Conservation (phyloP, 805 yeast genomes). For the Candida khao-thaluensis region DNA sequence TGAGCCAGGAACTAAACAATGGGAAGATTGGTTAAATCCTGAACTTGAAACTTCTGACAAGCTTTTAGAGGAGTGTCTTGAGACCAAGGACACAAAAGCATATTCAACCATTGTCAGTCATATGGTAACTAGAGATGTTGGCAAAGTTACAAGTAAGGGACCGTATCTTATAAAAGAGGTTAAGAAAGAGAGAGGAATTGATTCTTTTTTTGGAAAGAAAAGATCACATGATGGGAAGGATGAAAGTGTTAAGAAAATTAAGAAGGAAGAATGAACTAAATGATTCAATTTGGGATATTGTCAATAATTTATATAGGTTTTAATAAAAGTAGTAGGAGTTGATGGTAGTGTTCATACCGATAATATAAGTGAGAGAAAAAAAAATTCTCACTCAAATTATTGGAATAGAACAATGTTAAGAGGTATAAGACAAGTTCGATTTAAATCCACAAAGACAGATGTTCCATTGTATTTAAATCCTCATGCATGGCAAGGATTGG, state of each 20-base stretch:
- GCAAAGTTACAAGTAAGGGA: slow-evolving; percentile 54
- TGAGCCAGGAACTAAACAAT: slow-evolving; percentile 54
- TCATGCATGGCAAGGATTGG: slow-evolving; percentile 66
- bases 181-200: slow-evolving; percentile 18
- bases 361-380: neutral
- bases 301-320: no score
- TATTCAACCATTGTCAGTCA: slow-evolving; percentile 46
- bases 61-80: slow-evolving; percentile 39
- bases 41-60: slow-evolving; percentile 36
- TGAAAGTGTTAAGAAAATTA: slow-evolving; percentile 6
- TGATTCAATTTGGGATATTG: neutral
- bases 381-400: slow-evolving; percentile 10
- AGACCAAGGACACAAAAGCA: slow-evolving; percentile 29
- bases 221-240: slow-evolving; percentile 3
- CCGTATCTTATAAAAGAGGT: slow-evolving; percentile 35
- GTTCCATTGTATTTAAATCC: slow-evolving; percentile 54
- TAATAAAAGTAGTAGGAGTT: no score
- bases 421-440: slow-evolving; percentile 10
- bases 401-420: neutral
- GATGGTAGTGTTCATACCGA: neutral
- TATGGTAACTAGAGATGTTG: slow-evolving; percentile 62
- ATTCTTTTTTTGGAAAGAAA: slow-evolving; percentile 24
- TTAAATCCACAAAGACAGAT: slow-evolving; percentile 11
- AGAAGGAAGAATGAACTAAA: neutral
- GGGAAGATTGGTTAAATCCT: slow-evolving; percentile 65